These are phyloP conservation scores for Nannochloropsis salina DNA, from an alignment of 108 stramenopile species.

Conservation along the genomic window DNA sequence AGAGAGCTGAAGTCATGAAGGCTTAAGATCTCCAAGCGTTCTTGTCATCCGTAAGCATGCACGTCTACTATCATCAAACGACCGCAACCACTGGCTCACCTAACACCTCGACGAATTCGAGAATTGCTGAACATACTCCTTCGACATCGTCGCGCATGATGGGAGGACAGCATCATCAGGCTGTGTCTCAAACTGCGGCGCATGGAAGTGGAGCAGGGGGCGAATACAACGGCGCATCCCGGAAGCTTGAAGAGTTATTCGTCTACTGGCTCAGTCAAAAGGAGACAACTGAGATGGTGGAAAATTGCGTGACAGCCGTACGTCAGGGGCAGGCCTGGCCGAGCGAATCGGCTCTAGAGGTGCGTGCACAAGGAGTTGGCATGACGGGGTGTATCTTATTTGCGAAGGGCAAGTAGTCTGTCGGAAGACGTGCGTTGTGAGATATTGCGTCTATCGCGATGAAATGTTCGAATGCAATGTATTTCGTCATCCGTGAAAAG, in stretches of 20 bases:
- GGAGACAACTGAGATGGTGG: not conserved
- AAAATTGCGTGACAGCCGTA: not conserved
- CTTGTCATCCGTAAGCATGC: not conserved
- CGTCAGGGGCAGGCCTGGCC: not conserved
- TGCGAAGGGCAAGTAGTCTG: too few species aligned
- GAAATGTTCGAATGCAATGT: too few species aligned
- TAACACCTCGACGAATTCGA: not conserved
- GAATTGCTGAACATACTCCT: not conserved
- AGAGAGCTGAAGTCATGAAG: too few species aligned
- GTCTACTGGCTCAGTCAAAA: not conserved
- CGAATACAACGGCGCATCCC: not conserved
- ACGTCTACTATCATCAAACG: not conserved
- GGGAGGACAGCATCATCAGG: slow-evolving; percentile 7
- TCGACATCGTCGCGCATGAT: not conserved
- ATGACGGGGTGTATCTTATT: not conserved
- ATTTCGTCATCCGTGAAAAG: too few species aligned
- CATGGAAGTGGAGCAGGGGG: not conserved
- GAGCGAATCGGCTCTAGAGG: not conserved
- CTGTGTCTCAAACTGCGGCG: not conserved
- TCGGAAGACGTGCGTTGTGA: too few species aligned
- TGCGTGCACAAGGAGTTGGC: not conserved
- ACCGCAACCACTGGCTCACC: not conserved
- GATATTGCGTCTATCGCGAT: too few species aligned
- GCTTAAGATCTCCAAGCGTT: not conserved
- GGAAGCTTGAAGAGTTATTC: slow-evolving; percentile 8